Evolutionary conservation across 1,284 basidiomycete species (phyloP).

Genomic region (Sporisorium exsertum): DNA sequence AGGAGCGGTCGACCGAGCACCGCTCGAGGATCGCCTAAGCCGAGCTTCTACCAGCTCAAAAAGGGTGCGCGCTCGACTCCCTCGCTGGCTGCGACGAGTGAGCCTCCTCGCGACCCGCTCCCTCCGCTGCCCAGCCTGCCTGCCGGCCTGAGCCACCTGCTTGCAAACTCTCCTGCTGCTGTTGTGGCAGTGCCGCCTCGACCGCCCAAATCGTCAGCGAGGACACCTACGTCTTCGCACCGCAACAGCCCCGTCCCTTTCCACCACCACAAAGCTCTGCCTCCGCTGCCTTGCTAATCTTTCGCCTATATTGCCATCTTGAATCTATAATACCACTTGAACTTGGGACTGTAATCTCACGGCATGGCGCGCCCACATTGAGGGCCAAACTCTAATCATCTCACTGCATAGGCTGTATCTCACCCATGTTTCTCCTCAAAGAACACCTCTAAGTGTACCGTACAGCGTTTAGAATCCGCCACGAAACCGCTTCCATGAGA

Average conservation of each 20-base stretch:
- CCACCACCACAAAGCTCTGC: slow-evolving; percentile 15
- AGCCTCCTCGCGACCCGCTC: slow-evolving; percentile 26
- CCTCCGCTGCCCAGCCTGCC: slow-evolving; percentile 31
- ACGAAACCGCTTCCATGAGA: too few species aligned
- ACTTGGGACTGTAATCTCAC: neutral
- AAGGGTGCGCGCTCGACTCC: slow-evolving; percentile 24
- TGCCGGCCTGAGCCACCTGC: slow-evolving; percentile 7
- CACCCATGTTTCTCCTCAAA: neutral
- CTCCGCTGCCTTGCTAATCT: slow-evolving; percentile 27
- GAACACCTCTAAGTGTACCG: too few species aligned
- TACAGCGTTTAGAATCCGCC: too few species aligned
- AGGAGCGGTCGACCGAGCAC: slow-evolving; percentile 15
- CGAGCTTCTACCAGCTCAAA: slow-evolving; percentile 11
- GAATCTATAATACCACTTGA: neutral
- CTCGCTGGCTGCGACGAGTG: slow-evolving; percentile 20
- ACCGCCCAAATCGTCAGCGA: slow-evolving; percentile 19
- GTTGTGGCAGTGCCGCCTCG: slow-evolving; percentile 12
- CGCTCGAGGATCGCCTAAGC: slow-evolving; percentile 1
- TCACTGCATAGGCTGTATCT: neutral
- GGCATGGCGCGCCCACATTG: neutral
- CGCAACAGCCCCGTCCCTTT: slow-evolving; percentile 23
- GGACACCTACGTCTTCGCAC: slow-evolving; percentile 19
- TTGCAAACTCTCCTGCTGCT: too few species aligned
- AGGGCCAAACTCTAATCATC: neutral
- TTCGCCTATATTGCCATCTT: neutral